Evolutionary conservation across 768 basidiomycete species (phyloP).

Genomic region (Psilocybe cubensis): DNA sequence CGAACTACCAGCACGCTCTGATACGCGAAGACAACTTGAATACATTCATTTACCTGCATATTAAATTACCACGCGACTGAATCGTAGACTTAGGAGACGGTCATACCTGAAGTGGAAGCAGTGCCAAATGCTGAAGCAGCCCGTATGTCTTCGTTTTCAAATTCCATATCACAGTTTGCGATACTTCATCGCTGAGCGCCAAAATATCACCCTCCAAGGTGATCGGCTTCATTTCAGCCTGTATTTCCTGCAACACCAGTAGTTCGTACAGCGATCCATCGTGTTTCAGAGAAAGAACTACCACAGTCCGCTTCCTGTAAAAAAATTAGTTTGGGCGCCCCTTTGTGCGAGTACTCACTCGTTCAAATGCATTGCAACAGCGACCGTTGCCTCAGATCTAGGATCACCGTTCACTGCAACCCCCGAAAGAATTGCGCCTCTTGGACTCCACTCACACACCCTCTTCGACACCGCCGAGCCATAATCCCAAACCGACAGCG

Average conservation of each 20-base stretch:
- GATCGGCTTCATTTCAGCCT: constrained; percentile 49
- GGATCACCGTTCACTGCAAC: constrained; percentile 53
- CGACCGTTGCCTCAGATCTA: constrained; percentile 49
- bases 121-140: constrained; percentile 40
- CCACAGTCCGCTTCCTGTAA: constrained; percentile 34
- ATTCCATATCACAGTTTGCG: constrained; percentile 56
- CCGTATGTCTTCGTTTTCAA: constrained; percentile 55
- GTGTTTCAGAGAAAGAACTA: constrained; percentile 32
- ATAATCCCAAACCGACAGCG: constrained; percentile 57
- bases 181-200: constrained; percentile 55
- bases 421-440: constrained; percentile 55
- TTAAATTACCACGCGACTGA: constrained; percentile 1
- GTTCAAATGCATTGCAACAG: constrained; percentile 48
- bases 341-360: too few species aligned
- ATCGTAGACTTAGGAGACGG: constrained; percentile 2
- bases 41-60: constrained; percentile 49
- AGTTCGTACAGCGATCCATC: constrained; percentile 26
- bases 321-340: constrained; percentile 7
- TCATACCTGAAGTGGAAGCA: constrained; percentile 34
- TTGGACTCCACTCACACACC: constrained; percentile 55
- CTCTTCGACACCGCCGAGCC: constrained; percentile 27
- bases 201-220: constrained; percentile 54
- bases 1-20: constrained; percentile 58
- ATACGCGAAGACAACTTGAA: constrained; percentile 53
- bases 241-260: constrained; percentile 33